A percentile compares a stretch with the other conserved stretches of the same genome.
Evolutionary conservation across 768 basidiomycete species (phyloP).

Genomic region (Amanita exitialis): DNA sequence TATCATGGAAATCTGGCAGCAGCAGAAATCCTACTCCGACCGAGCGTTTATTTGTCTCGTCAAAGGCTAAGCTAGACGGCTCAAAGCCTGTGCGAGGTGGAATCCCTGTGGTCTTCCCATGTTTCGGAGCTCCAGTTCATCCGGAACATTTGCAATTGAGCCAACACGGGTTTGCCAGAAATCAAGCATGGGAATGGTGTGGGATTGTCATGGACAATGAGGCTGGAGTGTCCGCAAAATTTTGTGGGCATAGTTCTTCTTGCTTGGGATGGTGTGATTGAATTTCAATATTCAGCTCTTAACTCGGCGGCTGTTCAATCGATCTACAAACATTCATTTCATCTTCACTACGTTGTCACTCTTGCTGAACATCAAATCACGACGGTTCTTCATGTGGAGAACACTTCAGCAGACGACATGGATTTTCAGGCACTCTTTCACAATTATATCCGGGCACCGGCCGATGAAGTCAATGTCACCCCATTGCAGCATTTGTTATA

Average conservation of each 20-base stretch:
- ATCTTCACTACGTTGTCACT: slow-evolving; percentile 74
- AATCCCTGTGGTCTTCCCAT: slow-evolving; percentile 66
- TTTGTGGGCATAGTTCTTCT: slow-evolving; percentile 42
- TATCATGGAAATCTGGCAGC: slow-evolving; percentile 69
- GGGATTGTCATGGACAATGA: slow-evolving; percentile 56
- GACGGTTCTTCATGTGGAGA: slow-evolving; percentile 75
- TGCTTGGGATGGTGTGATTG: neutral
- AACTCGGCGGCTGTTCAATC: slow-evolving; percentile 50
- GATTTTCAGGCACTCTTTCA: slow-evolving; percentile 93
- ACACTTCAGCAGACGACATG: slow-evolving; percentile 48
- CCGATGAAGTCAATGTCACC: slow-evolving; percentile 46
- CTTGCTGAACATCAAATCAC: slow-evolving; percentile 63
- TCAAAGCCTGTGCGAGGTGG: slow-evolving; percentile 60
- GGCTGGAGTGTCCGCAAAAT: slow-evolving; percentile 61
- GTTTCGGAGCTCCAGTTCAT: slow-evolving; percentile 80
- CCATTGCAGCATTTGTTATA: slow-evolving; percentile 59
- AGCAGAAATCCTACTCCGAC: slow-evolving; percentile 21
- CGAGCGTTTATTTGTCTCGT: slow-evolving; percentile 78
- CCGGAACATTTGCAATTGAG: slow-evolving; percentile 57
- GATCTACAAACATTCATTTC: slow-evolving; percentile 56
- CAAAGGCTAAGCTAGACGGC: slow-evolving; percentile 71
- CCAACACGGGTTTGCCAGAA: slow-evolving; percentile 93
- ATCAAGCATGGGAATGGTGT: slow-evolving; percentile 61
- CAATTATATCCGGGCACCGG: slow-evolving; percentile 71
- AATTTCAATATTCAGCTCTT: slow-evolving; percentile 36